These are phyloP conservation scores for Hypoxylon sp. DNA, from an alignment of 2,329 filamentous ascomycete species.

Conservation along the genomic window DNA sequence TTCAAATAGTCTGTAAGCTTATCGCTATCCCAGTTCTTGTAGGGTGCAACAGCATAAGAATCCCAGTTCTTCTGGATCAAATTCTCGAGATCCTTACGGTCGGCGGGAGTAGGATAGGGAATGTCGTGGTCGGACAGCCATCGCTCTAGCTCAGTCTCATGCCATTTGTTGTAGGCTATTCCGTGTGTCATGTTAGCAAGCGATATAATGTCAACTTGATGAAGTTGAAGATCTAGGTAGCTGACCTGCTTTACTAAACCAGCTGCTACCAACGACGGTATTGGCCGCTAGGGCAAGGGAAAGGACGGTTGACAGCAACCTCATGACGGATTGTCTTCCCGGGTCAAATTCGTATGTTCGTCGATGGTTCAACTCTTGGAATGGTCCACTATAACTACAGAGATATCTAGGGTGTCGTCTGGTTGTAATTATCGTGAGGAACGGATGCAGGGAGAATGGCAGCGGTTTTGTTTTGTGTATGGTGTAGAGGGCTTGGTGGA, in stretches of 20 bases:
- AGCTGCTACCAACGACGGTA: conserved; percentile 79
- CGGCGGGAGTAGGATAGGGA: conserved; percentile 89
- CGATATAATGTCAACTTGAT: neutral
- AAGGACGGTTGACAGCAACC: conserved; percentile 78
- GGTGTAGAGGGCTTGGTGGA: conserved; percentile 22
- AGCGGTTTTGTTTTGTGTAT: conserved; percentile 29
- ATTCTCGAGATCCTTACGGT: conserved; percentile 94
- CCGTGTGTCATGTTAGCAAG: conserved; percentile 46
- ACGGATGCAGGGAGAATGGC: conserved; percentile 16
- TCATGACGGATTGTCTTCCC: conserved; percentile 72
- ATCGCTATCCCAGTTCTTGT: conserved; percentile 81
- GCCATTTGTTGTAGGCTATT: conserved; percentile 97
- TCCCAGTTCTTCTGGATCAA: conserved; percentile 95
- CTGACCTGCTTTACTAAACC: conserved; percentile 90
- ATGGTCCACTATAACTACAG: neutral
- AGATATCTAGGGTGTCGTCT: neutral
- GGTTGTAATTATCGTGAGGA: conserved; percentile 12
- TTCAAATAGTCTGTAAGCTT: conserved; percentile 78
- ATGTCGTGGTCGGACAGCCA: conserved; percentile 96
- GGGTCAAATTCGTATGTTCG: conserved; percentile 12
- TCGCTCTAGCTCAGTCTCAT: conserved; percentile 95
- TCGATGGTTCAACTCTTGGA: neutral
- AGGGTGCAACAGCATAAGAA: conserved; percentile 78
- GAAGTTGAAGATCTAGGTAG: conserved; percentile 44
- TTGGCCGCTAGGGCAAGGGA: conserved; percentile 80